Evolutionary conservation across 2,329 filamentous ascomycete species (phyloP), one percentile per base, ranked within the genome.

Genomic region (Ceratocystis variospora): DNA sequence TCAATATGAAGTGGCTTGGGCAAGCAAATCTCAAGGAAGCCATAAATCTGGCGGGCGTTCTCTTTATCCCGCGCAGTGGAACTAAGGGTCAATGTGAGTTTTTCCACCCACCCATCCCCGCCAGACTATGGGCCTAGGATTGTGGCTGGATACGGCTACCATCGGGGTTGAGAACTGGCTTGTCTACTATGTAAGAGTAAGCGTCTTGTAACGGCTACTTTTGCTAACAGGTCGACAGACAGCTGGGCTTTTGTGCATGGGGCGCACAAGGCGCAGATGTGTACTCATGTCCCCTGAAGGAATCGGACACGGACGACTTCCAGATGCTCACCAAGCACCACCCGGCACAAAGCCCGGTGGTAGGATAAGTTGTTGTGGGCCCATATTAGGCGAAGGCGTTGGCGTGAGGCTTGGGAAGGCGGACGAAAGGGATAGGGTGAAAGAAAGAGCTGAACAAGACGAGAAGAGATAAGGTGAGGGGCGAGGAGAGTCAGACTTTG

Each of bases 31-130:
- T 90, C 66, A 75, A 78, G 62, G 77, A 81, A 33, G 78, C 89
- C 61, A 85, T 85, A 31, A 77, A 77, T 46, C 78, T 81, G 70
- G 87, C 86, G 28, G 84, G 90, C 71, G 80, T 88, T 19, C 82
- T 90, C n/a, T 89, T 90, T 73, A 90, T 87, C 75, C 88, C 87
- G 12, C 82, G 80, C 71, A 79, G 78, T 63, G 90, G 87, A 87
- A 87, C 87, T 68, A 80, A 86, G 77, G 86, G 69, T 41, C 50
- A 61, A 70, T 68, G 37, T 63, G 48, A 67, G 50, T 37, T 19
- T 41, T 41, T 12, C 12, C 28, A 25, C 10, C 1, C 1, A 3
- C 10, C 10, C 37, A 41, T 41, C 22, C 8, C 10, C 37, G 4
- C 37, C 10, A 4, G 45, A 48, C 5, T 48, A 19, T 48, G 5